Evolutionary conservation across 2,329 filamentous ascomycete genomes (phyloP).

Genomic region (Phialophora verrucosa): DNA sequence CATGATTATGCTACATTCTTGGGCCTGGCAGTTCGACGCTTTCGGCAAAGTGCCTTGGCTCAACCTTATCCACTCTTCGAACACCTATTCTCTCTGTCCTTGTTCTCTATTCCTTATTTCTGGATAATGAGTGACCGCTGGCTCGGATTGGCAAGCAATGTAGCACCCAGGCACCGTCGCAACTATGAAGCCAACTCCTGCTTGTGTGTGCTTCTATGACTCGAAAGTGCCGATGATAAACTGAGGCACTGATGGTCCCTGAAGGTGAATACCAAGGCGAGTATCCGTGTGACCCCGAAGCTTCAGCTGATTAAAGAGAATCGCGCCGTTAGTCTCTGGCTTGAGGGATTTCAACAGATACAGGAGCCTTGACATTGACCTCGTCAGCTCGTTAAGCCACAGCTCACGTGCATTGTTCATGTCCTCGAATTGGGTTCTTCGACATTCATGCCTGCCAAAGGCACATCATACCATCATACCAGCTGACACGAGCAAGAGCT

Average conservation of each 20-base stretch:
- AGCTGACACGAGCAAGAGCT: background rate
- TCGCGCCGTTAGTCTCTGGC: too few species aligned
- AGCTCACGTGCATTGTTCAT: background rate
- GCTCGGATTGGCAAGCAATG: too few species aligned
- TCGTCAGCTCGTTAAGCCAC: too few species aligned
- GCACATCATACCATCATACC: background rate
- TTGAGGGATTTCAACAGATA: too few species aligned
- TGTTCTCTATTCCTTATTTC: background rate
- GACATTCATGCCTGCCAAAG: background rate
- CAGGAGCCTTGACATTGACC: too few species aligned
- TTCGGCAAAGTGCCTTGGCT: constrained; percentile 6
- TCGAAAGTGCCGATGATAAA: background rate
- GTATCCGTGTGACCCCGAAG: too few species aligned
- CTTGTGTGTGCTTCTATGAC: background rate
- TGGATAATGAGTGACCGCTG: background rate
- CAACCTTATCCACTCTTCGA: background rate
- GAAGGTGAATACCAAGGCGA: too few species aligned
- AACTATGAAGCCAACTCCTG: too few species aligned
- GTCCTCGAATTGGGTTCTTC: background rate
- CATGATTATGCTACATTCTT: background rate
- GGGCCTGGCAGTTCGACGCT: background rate
- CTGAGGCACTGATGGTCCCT: background rate
- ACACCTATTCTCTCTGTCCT: background rate
- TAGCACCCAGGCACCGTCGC: too few species aligned
- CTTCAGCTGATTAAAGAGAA: too few species aligned